Evolutionary conservation across 441 rosid genomes (phyloP), one percentile per base, ranked within the genome.

Genomic region (Lepidium campestre): DNA sequence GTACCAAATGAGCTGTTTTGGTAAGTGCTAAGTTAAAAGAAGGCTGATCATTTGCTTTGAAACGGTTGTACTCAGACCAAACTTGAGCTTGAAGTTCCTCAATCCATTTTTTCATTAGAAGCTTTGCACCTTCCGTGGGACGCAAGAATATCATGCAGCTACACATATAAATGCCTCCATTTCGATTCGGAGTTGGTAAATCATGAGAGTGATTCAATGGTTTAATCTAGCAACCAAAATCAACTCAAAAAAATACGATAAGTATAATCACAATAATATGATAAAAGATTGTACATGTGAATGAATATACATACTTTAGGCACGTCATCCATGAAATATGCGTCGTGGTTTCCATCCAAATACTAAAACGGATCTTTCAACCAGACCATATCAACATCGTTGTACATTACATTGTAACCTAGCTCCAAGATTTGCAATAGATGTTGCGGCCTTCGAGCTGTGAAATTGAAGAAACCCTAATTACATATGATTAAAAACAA

Each of bases 341-440:
- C 90, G 70, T 93, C 96, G n/a, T 93, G 96, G 27, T 73, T 77
- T 64, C 95, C 97, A 68, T 80, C 66, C 47, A 91, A 47, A 80
- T 85, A 87, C 22, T 76, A 71, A 75, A 93, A 91, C 1, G 97
- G 99, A 78, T 93, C 97, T 63, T 75, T 80, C 62, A 93, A 39
- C 97, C 97, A 93, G 10, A 91, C 89, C 97, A 93, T 93, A 81
- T 91, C 99, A 18, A 93, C 99, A 76, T 89, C 93, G 68, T 91
- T 91, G 83, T 91, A 91, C 97, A 93, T 85, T 34, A 93, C 99
- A 76, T 78, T 87, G 68, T 91, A 93, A 11, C 99, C 99, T 59
- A 85, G 90, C 79, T 93, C 93, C 87, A 93, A 74, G 57, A 89
- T 81, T 19, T 84, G 79, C 72, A 90, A 79, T 53, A 93, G 81